Evolutionary conservation across 495 filamentous ascomycete genomes (phyloP).

Genomic region (Aspergillus bridgeri): DNA sequence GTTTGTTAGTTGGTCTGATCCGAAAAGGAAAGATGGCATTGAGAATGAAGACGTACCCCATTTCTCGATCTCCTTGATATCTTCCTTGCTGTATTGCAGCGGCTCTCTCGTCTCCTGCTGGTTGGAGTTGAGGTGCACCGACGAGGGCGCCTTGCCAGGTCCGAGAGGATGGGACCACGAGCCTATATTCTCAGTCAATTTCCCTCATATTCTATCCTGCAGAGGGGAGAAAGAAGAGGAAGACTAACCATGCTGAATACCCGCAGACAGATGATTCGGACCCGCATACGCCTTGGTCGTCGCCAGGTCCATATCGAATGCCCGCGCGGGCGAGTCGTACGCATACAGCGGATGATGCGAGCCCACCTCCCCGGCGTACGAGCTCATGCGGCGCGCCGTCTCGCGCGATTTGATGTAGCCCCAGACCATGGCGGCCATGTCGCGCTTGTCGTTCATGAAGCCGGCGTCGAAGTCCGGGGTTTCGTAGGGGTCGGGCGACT

Average conservation of each 20-base stretch:
- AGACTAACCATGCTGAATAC: slow-evolving; percentile 55
- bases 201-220: not conserved
- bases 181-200: slow-evolving; percentile 17
- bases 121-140: slow-evolving; percentile 48
- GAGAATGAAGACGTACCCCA: slow-evolving; percentile 53
- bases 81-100: slow-evolving; percentile 62
- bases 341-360: slow-evolving; percentile 60
- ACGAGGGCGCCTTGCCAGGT: slow-evolving; percentile 44
- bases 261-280: slow-evolving; percentile 67
- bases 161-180: slow-evolving; percentile 45
- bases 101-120: slow-evolving; percentile 55
- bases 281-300: slow-evolving; percentile 74
- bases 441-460: slow-evolving; percentile 82
- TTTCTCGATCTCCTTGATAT: slow-evolving; percentile 69
- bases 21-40: not conserved
- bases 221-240: not conserved
- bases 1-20: not conserved
- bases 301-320: slow-evolving; percentile 68
- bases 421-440: slow-evolving; percentile 84
- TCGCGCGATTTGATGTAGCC: slow-evolving; percentile 84
- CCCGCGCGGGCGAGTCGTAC: slow-evolving; percentile 63
- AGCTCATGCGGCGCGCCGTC: slow-evolving; percentile 72
- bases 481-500: slow-evolving; percentile 67
- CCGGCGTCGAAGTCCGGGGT: slow-evolving; percentile 76
- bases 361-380: slow-evolving; percentile 75